Conservation (phyloP, 176 grass and related monocot genomes). For the Avena insularis region DNA sequence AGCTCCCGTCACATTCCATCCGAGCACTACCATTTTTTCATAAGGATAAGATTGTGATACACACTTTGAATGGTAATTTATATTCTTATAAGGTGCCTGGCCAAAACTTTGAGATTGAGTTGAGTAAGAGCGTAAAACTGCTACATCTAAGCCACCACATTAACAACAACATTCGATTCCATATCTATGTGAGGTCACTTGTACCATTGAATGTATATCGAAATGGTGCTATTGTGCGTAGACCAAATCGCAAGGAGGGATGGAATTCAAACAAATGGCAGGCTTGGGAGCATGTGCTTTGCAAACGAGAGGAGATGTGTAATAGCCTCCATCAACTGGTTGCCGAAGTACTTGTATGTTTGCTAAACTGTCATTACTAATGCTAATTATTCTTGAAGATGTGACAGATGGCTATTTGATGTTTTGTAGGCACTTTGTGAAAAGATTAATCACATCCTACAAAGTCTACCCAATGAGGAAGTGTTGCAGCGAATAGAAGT, state of each 20-base stretch:
- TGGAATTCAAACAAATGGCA: slow-evolving; percentile 37
- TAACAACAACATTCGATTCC: not conserved
- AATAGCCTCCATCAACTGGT: not conserved
- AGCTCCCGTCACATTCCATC: not conserved
- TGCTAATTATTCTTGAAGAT: not conserved
- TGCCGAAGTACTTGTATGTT: not conserved
- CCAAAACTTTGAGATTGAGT: not conserved
- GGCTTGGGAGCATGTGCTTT: not conserved
- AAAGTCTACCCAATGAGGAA: not conserved
- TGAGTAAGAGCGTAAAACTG: not conserved
- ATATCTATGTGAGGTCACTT: slow-evolving; percentile 4
- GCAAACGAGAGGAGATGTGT: not conserved
- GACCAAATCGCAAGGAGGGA: not conserved
- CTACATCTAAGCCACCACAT: not conserved
- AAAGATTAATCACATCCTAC: not conserved
- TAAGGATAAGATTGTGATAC: slow-evolving; percentile 33
- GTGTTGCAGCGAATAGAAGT: not conserved
- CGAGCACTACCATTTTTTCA: not conserved
- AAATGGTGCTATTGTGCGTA: slow-evolving; percentile 16
- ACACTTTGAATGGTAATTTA: not conserved
- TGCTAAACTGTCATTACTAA: not conserved
- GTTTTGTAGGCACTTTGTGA: not conserved
- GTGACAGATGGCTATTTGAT: not conserved
- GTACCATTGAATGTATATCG: slow-evolving; percentile 29
- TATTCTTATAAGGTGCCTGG: not conserved